Evolutionary conservation across 306 rosid species (phyloP).

Genomic region (Castanospermum australe): DNA sequence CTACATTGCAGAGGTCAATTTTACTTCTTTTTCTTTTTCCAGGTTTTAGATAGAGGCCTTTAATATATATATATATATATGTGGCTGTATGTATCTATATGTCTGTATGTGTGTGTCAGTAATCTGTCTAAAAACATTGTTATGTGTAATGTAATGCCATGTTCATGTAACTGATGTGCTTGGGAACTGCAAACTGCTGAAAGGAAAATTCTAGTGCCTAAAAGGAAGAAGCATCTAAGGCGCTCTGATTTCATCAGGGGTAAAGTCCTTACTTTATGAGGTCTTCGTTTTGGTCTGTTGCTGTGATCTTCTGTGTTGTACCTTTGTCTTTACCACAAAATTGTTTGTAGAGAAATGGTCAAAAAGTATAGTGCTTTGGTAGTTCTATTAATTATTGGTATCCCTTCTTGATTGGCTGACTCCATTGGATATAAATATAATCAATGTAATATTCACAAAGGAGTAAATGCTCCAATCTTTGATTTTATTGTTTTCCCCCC

Average conservation of each 20-base stretch:
- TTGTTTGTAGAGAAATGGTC: background rate
- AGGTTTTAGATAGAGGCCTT: background rate
- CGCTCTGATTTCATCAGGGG: background rate
- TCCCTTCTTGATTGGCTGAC: background rate
- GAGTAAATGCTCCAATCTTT: background rate
- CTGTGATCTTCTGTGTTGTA: background rate
- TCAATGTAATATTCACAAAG: background rate
- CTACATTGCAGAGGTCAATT: conserved; percentile 74
- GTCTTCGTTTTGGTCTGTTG: background rate
- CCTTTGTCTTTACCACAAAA: background rate
- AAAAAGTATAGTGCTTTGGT: background rate
- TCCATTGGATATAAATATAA: background rate
- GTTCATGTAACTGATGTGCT: background rate
- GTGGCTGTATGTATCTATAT: too few relatives aligned
- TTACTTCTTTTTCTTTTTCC: background rate
- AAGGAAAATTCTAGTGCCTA: background rate
- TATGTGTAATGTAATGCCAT: background rate
- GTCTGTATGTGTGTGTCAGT: background rate
- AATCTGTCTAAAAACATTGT: background rate
- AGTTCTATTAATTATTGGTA: background rate
- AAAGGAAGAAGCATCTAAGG: background rate
- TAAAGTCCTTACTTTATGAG: background rate
- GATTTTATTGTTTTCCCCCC: background rate
- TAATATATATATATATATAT: background rate
- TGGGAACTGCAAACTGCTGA: background rate